Evolutionary conservation across 2,329 filamentous ascomycete genomes (phyloP), one percentile per base, ranked within the genome.

Genomic region (Stachybotrys echinatus): DNA sequence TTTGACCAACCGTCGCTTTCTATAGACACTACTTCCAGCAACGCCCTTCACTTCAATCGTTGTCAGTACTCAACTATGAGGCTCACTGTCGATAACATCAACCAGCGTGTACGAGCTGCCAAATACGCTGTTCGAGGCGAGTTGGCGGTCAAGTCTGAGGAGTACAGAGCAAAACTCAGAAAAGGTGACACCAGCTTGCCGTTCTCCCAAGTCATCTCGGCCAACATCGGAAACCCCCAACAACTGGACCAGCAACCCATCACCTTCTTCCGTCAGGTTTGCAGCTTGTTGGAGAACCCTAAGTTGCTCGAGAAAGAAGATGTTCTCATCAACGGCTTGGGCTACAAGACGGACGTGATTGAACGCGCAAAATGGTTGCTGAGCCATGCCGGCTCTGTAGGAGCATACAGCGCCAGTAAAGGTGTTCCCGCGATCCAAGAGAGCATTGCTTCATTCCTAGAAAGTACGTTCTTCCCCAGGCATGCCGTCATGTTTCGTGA

Each of bases 201-300:
- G 45, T 99, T 99, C 71, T 79, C 89, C 61, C 81, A 90, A 52
- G 86, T 99, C 70, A 92, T 99, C 74, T 92, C 89, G 55, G 94
- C 94, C 72, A 99, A 99, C 75, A 99, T 99, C 65, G 94, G 94
- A 65, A 99, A 99, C 76, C 94, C 94, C 4, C 94, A 99, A 73
- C 94, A 99, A 74, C 84, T 99, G 55, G 94, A 96, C 74, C 94
- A 99, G 80, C 95, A 97, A 79, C 94, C 94, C 63, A 92, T 99
- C 63, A 99, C 94, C 59, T 99, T 96, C 79, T 96, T 99, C 83
- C 86, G 94, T 60, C 92, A 99, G 74, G 94, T 99, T 23, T 81
- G 94, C 63, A 95, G 90, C 72, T 71, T 99, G 54, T 73, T 97
- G 52, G 94, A 99, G 77, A 92, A 97, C 75, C 94, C 94, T 1